Percentiles rank a stretch among this genome's conserved stretches.
phyloP scores from a whole-genome alignment of 805 yeast species.

The Tetrapisispora pingtungensis region DNA sequence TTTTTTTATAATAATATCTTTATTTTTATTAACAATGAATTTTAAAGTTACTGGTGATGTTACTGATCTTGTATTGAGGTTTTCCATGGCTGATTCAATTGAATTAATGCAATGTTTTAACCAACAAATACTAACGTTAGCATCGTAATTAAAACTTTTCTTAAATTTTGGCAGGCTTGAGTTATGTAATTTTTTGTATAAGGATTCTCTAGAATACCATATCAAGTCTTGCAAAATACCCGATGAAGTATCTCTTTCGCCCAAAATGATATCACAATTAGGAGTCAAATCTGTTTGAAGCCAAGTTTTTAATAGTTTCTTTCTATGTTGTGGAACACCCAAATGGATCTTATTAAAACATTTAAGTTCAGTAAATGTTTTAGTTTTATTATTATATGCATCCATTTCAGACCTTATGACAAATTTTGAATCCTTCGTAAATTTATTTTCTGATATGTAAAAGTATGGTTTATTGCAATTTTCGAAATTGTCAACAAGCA shows the following conservation, averaged over 20 bases:
- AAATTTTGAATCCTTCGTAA: slow-evolving; percentile 12
- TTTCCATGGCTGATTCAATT: slow-evolving; percentile 9
- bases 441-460: slow-evolving; percentile 19
- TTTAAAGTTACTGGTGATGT: neutral
- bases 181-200: slow-evolving; percentile 16
- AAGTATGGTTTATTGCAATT: slow-evolving; percentile 8
- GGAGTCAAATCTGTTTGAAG: slow-evolving; percentile 24
- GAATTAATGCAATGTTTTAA: slow-evolving; percentile 15
- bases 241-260: slow-evolving; percentile 18
- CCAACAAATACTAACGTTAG: slow-evolving; percentile 24
- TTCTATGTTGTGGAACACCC: slow-evolving; percentile 17
- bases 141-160: slow-evolving; percentile 17
- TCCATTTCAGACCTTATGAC: slow-evolving; percentile 29
- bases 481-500: slow-evolving; percentile 9
- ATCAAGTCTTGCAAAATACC: slow-evolving; percentile 19
- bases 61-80: neutral
- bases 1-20: neutral
- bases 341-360: slow-evolving; percentile 19
- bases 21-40: slow-evolving; percentile 3
- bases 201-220: slow-evolving; percentile 13
- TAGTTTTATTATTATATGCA: slow-evolving; percentile 13
- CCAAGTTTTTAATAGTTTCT: slow-evolving; percentile 27
- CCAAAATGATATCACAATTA: slow-evolving; percentile 22
- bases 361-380: slow-evolving; percentile 24
- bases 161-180: slow-evolving; percentile 8